These are phyloP conservation scores for Irpex sp. DNA, from an alignment of 1,284 basidiomycete genomes.

Conservation along the genomic window DNA sequence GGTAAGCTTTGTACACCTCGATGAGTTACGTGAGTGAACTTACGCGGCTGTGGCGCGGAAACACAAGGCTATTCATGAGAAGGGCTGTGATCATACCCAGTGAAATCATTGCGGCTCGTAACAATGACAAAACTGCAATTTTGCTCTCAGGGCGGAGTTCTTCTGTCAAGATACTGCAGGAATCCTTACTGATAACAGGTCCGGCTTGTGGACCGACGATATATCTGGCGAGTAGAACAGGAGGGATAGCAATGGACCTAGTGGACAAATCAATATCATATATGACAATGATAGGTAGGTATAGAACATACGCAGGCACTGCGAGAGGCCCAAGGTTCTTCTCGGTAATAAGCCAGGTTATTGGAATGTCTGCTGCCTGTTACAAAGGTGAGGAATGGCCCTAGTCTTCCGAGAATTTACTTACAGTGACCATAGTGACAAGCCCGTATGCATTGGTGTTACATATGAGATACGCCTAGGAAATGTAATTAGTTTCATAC, in stretches of 20 bases:
- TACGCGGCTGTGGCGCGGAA: constrained; percentile 47
- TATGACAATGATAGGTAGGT: not conserved
- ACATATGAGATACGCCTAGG: constrained; percentile 38
- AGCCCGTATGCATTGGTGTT: constrained; percentile 42
- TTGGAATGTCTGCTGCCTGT: constrained; percentile 42
- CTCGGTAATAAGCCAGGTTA: constrained; percentile 43
- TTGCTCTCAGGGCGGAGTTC: not conserved
- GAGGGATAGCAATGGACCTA: constrained; percentile 45
- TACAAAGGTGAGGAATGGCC: not conserved
- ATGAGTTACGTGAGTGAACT: constrained; percentile 8
- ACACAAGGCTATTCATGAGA: constrained; percentile 43
- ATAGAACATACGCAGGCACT: constrained; percentile 38
- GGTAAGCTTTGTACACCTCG: not conserved
- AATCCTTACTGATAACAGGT: constrained; percentile 31
- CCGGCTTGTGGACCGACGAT: constrained; percentile 24
- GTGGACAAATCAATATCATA: not conserved
- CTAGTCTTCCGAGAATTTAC: not conserved
- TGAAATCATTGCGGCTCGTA: constrained; percentile 41
- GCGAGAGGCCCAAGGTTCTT: constrained; percentile 40
- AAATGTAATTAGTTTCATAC: not conserved
- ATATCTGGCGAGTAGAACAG: constrained; percentile 40
- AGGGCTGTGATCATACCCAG: constrained; percentile 45
- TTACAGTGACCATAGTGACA: constrained; percentile 39
- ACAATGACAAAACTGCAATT: constrained; percentile 36
- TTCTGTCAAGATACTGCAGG: not conserved